Base-by-base conservation (phyloP, 2,329 filamentous ascomycete species). In the Colletotrichum sp. region DNA sequence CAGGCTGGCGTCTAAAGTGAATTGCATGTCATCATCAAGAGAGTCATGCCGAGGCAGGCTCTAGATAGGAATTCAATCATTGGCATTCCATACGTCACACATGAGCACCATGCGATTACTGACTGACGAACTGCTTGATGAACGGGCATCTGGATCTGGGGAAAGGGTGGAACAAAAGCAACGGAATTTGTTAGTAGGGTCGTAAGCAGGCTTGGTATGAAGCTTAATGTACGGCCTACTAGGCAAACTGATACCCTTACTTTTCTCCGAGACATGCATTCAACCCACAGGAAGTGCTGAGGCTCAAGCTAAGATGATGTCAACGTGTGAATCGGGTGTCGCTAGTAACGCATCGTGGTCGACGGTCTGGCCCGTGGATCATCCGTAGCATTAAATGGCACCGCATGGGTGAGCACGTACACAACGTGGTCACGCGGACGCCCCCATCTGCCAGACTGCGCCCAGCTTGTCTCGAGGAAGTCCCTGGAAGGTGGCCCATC, bases 1-100 rank as follows among this genome's bases (percentile, higher is more conserved):
- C 62, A 82, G 84, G 82, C 82, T 86, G 86, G 86, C 86, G 86
- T 88, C 85, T 85, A 84, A 75, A 79, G 79, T 78, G 77, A 83
- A 82, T 85, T 84, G 84, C 83, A 85, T 86, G 83, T 87, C 85
- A 84, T 81, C 76, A 75, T 77, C 73, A 76, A 70, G 68, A 69
- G 77, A 69, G 76, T 69, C 77, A 77, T 76, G 76, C 72, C 57
- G 67, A 71, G 76, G 76, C 73, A 76, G 72, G 77, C 72, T 77
- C 72, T 75, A 78, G 69, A 78, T 78, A 77, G 76, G 77, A 78
- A 78, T 78, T 78, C 76, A 72, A 78, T 66, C 67, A 74, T 75
- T 76, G 77, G 72, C 68, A 77, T 80, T 79, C 64, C 69, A 78
- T 77, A 77, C 70, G 32, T 72, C 66, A 75, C 59, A 36, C 60